These are phyloP conservation scores for Antarctomyces pellizariae DNA, from an alignment of 495 filamentous ascomycete species.

Conservation along the genomic window DNA sequence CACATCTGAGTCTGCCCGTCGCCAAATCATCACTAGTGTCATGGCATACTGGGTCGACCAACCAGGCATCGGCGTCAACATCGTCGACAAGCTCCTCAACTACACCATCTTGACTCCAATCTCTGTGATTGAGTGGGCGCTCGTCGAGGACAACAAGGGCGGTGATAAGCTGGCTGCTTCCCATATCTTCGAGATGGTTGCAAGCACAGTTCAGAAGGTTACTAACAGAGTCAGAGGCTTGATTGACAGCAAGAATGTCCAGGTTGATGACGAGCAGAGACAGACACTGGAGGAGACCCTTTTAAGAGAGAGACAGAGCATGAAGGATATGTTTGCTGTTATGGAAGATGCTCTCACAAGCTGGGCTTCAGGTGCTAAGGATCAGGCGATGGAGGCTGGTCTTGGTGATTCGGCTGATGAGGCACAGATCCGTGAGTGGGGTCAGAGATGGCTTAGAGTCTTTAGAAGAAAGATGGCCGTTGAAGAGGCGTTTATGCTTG, in stretches of 20 bases:
- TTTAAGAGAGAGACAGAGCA: constrained; percentile 36
- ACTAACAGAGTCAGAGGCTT: constrained; percentile 76
- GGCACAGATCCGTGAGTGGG: constrained; percentile 57
- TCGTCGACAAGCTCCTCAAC: constrained; percentile 93
- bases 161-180: constrained; percentile 46
- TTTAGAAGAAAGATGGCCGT: constrained; percentile 64
- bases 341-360: constrained; percentile 61
- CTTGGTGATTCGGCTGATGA: constrained; percentile 28
- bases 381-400: constrained; percentile 35
- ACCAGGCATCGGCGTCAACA: constrained; percentile 75
- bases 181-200: constrained; percentile 73
- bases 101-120: constrained; percentile 77
- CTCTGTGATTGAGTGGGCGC: constrained; percentile 71
- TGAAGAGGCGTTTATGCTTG: constrained; percentile 41
- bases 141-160: constrained; percentile 33
- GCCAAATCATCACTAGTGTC: constrained; percentile 75
- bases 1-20: constrained; percentile 43
- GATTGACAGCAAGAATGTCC: constrained; percentile 30
- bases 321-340: constrained; percentile 53
- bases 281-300: constrained; percentile 31
- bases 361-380: constrained; percentile 49
- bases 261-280: constrained; percentile 25
- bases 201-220: constrained; percentile 75
- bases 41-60: constrained; percentile 87
- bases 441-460: constrained; percentile 60